These are phyloP conservation scores for Suillus occidentalis DNA, from an alignment of 768 basidiomycete genomes.

Conservation along the genomic window DNA sequence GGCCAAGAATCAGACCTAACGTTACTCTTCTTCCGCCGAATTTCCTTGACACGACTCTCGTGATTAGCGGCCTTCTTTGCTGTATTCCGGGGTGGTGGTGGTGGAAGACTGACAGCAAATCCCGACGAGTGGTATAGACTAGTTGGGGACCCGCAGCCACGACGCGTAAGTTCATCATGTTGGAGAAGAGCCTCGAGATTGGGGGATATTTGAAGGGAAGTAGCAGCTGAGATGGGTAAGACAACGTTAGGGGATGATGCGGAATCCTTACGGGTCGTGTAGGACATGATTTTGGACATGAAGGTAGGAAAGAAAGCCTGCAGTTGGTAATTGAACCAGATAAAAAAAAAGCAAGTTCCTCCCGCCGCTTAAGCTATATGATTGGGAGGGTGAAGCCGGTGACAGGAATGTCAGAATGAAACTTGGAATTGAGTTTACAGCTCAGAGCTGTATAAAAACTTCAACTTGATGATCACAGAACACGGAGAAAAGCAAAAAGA, in stretches of 20 bases:
- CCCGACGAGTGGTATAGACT: conserved; percentile 14
- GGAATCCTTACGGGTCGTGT: conserved; percentile 1
- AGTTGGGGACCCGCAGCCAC: conserved; percentile 26
- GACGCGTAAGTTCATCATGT: conserved; percentile 52
- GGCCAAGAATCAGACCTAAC: conserved; percentile 26
- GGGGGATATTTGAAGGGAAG: conserved; percentile 51
- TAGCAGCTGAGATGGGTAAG: conserved; percentile 1
- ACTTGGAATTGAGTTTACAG: conserved; percentile 1
- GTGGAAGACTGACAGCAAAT: conserved; percentile 30
- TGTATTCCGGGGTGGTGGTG: conserved; percentile 33
- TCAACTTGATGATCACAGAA: background rate
- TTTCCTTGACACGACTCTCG: conserved; percentile 21
- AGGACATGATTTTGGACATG: background rate
- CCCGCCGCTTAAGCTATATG: background rate
- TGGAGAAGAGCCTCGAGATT: conserved; percentile 60
- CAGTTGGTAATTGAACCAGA: background rate
- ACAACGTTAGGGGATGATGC: background rate
- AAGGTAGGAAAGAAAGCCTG: background rate
- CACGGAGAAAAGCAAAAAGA: background rate
- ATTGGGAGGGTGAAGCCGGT: background rate
- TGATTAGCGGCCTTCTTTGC: conserved; percentile 16
- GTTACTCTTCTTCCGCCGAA: conserved; percentile 15
- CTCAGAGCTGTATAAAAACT: background rate
- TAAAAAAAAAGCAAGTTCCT: background rate
- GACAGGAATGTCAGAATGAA: conserved; percentile 2